Base-by-base conservation (phyloP, 2,329 filamentous ascomycete genomes). In the Drechslerella dactyloides region DNA sequence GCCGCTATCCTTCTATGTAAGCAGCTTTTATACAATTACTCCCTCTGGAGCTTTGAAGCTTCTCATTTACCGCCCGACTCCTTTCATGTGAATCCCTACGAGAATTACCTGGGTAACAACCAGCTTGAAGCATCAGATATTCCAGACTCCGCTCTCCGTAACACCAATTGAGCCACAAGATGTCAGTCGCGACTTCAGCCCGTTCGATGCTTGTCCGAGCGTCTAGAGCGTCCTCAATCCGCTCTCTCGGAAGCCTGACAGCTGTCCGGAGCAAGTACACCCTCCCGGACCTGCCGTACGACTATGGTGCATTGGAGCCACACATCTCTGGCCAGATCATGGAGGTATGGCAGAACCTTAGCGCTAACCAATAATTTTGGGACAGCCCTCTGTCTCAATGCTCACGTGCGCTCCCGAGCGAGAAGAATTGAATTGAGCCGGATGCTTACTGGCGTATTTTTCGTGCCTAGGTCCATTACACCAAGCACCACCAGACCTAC, bases 401-500 rank as follows among this genome's bases (percentile, higher is more conserved):
- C 27, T 33, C 27, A 4, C 3, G 8, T 33, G 27, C 8, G 8
- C 27, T 33, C 30, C 11, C 7, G 15, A 42, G 40, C 15, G 13
- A 10, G 5, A n/a, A 24, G 54, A 2, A 7, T 8, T 42, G 6
- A 56, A n/a, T 56, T 33, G 13, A 42, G 6, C 10, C 24, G 21
- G 27, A 10, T 5, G 15, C 24, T 30, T 2, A 56, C 33, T 40
- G 42, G 19, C 33, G 23, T 11, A 6, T 33, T n/a, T 19, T 56
- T 24, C 35, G 6, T 23, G 11, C 19, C 21, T 46, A 76, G 75
- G 86, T 96, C 51, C 93, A 96, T 85, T 90, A 96, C 86, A 88
- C 86, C 82, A 93, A 92, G 82, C 92, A 96, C 85, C 93, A 96
- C 84, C 88, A 93, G 82, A 93, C 92, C 78, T 96, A 96, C 80